These are phyloP conservation scores for Aechmea fasciata DNA, from an alignment of 176 grass and related monocot species.

Conservation along the genomic window DNA sequence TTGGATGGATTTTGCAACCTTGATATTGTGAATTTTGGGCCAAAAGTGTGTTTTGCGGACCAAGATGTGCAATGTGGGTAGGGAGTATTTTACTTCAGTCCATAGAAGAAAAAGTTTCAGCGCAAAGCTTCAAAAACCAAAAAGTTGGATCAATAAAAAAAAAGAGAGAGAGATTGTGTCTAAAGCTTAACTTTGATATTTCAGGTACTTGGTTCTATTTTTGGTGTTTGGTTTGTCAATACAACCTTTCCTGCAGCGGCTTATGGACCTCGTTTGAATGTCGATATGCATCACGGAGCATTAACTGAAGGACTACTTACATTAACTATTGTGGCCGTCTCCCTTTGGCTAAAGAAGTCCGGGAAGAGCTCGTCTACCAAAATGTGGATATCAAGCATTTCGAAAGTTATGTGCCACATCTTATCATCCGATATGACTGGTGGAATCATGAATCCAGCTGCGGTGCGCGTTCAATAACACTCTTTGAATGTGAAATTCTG, in stretches of 20 bases:
- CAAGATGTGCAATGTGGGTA: no score
- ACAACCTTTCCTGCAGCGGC: conserved; percentile 7
- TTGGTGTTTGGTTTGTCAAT: conserved; percentile 20
- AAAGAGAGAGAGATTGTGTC: background rate
- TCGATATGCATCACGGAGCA: conserved; percentile 14
- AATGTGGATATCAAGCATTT: conserved; percentile 16
- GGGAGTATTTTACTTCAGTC: no score
- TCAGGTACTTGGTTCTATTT: conserved; percentile 18
- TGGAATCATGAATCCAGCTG: conserved; percentile 21
- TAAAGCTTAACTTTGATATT: background rate
- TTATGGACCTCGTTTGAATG: conserved; percentile 11
- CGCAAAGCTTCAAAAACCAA: no score
- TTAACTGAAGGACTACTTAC: conserved; percentile 19
- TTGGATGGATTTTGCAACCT: no score
- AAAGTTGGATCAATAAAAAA: no score
- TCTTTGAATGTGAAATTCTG: background rate
- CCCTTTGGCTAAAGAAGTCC: conserved; percentile 11
- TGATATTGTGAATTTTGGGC: no score
- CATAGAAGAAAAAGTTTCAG: no score
- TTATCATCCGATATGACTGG: conserved; percentile 14
- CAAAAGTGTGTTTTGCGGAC: background rate
- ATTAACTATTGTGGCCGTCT: background rate
- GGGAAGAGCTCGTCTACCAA: conserved; percentile 8
- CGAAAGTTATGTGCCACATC: conserved; percentile 10
- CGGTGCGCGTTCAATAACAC: conserved; percentile 8